phyloP scores from a whole-genome alignment of 805 yeast genomes.

The Pichia thaimueangensis region DNA sequence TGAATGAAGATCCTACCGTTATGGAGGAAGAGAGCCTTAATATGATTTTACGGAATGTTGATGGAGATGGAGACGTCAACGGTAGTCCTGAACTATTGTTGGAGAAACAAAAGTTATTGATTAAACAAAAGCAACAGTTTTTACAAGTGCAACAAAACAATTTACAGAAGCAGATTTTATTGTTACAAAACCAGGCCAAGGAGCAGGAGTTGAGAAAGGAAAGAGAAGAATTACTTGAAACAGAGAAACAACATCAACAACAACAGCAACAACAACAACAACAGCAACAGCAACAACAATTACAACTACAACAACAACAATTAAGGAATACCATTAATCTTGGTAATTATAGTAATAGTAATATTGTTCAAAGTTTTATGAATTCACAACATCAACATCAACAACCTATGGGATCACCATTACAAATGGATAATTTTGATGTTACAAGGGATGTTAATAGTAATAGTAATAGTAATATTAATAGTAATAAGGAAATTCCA shows the following conservation, averaged over 20 bases:
- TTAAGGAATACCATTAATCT: background rate
- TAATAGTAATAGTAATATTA: slow-evolving; percentile 3
- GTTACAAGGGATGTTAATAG: too few relatives aligned
- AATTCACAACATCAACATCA: too few relatives aligned
- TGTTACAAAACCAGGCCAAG: slow-evolving; percentile 13
- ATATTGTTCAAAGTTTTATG: background rate
- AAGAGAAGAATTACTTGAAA: too few relatives aligned
- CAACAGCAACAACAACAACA: background rate
- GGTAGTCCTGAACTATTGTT: background rate
- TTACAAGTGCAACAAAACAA: slow-evolving; percentile 21
- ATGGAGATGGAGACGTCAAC: slow-evolving; percentile 1
- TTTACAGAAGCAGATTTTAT: slow-evolving; percentile 15
- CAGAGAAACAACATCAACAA: background rate
- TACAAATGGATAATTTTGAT: background rate
- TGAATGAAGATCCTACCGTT: slow-evolving; percentile 12
- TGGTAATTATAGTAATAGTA: background rate
- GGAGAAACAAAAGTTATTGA: slow-evolving; percentile 1
- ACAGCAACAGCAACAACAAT: background rate
- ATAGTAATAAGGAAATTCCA: background rate
- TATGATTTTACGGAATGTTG: slow-evolving; percentile 10
- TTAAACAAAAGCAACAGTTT: slow-evolving; percentile 8
- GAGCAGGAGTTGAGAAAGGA: background rate
- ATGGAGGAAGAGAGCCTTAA: slow-evolving; percentile 16
- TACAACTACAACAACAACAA: background rate
- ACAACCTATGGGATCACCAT: slow-evolving; percentile 2